Conservation (phyloP, 805 yeast species). For the Yarrowia sp. region DNA sequence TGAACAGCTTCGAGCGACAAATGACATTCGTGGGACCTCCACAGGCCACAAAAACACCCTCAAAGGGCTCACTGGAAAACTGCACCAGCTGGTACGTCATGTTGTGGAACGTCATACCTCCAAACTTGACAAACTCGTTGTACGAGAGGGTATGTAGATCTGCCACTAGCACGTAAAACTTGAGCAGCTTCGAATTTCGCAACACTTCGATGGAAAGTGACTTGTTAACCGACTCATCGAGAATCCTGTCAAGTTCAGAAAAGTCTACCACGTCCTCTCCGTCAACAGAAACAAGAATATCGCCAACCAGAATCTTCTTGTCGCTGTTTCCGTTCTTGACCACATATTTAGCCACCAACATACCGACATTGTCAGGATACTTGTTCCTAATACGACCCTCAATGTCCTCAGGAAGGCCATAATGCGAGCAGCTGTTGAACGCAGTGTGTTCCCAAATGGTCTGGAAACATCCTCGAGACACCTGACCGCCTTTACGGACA, state of each 20-base stretch:
- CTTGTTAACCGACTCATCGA: slow-evolving; percentile 67
- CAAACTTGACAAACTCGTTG: slow-evolving; percentile 69
- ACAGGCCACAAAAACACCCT: slow-evolving; percentile 69
- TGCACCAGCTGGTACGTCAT: slow-evolving; percentile 87
- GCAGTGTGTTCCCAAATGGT: slow-evolving; percentile 85
- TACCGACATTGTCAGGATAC: slow-evolving; percentile 69
- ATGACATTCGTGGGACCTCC: slow-evolving; percentile 53
- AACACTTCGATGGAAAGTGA: slow-evolving; percentile 58
- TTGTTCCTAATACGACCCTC: slow-evolving; percentile 63
- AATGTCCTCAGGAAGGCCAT: slow-evolving; percentile 73
- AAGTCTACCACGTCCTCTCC: slow-evolving; percentile 65
- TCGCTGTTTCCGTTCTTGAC: slow-evolving; percentile 84
- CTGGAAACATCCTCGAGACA: slow-evolving; percentile 89
- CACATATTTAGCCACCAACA: slow-evolving; percentile 76
- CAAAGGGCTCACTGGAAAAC: slow-evolving; percentile 73
- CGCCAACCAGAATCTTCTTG: slow-evolving; percentile 73
- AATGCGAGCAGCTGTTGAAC: slow-evolving; percentile 81
- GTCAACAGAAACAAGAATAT: slow-evolving; percentile 70
- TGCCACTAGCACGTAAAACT: slow-evolving; percentile 54
- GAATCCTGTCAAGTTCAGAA: slow-evolving; percentile 71
- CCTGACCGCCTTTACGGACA: slow-evolving; percentile 53
- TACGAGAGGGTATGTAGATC: slow-evolving; percentile 83
- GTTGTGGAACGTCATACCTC: slow-evolving; percentile 83
- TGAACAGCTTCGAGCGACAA: slow-evolving; percentile 52
- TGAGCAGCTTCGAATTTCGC: slow-evolving; percentile 65